Percentiles rank a stretch among this genome's conserved stretches.
phyloP scores from a whole-genome alignment of 1,284 basidiomycete genomes.

The Jaminaea rosea region DNA sequence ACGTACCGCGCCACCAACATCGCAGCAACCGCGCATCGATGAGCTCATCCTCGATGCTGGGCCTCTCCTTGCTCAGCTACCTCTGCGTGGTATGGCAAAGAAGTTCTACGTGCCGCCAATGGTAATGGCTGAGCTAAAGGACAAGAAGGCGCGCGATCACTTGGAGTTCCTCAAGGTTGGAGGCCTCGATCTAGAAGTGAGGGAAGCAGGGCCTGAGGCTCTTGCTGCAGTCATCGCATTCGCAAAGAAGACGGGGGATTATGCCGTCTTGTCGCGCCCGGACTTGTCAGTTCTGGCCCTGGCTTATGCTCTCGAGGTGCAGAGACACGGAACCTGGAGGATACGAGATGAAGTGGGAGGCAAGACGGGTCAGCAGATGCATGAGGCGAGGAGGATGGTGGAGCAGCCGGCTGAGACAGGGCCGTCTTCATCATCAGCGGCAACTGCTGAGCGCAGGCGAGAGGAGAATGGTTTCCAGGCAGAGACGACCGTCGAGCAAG shows the following conservation, averaged over 20 bases:
- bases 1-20: neutral
- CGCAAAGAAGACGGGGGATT: conserved; percentile 94
- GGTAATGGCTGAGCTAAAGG: conserved; percentile 42
- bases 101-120: conserved; percentile 39
- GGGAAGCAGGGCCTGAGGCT: conserved; percentile 35
- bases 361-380: conserved; percentile 32
- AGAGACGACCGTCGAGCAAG: neutral
- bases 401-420: conserved; percentile 11
- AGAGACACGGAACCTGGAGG: conserved; percentile 52
- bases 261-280: conserved; percentile 77
- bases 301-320: conserved; percentile 66
- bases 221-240: conserved; percentile 65
- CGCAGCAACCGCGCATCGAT: conserved; percentile 24
- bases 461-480: neutral
- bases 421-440: conserved; percentile 6
- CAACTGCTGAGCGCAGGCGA: neutral
- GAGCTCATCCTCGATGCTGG: conserved; percentile 41
- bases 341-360: conserved; percentile 51
- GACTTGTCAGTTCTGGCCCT: conserved; percentile 87
- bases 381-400: conserved; percentile 15
- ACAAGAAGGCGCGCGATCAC: conserved; percentile 35
- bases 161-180: conserved; percentile 34
- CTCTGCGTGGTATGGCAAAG: conserved; percentile 31
- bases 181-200: conserved; percentile 29
- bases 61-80: conserved; percentile 38